Percentiles rank a stretch among this genome's conserved stretches.
These are phyloP conservation scores for Candida verbasci DNA, from an alignment of 805 yeast genomes.

Conservation along the genomic window DNA sequence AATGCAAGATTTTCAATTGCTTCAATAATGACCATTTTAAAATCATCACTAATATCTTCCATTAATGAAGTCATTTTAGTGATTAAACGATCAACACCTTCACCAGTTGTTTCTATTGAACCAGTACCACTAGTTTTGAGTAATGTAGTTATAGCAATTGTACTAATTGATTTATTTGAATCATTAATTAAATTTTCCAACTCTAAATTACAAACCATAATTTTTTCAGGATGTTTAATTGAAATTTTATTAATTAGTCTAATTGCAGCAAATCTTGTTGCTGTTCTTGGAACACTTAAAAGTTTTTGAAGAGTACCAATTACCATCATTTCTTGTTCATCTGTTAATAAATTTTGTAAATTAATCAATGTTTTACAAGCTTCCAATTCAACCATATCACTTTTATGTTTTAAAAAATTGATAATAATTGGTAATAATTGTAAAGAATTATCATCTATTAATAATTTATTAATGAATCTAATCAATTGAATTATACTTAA, in stretches of 20 bases:
- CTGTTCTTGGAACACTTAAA: conserved; percentile 81
- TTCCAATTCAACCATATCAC: conserved; percentile 88
- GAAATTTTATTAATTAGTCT: conserved; percentile 85
- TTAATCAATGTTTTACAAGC: conserved; percentile 73
- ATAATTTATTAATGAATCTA: conserved; percentile 70
- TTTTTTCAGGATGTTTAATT: conserved; percentile 71
- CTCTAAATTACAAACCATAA: conserved; percentile 76
- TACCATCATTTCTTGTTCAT: conserved; percentile 66
- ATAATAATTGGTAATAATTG: conserved; percentile 61
- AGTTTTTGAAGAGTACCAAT: conserved; percentile 70
- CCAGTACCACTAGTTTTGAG: conserved; percentile 89
- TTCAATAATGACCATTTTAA: conserved; percentile 89
- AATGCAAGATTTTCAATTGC: conserved; percentile 89
- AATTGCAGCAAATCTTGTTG: conserved; percentile 90
- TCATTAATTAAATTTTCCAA: conserved; percentile 85
- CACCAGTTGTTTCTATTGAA: conserved; percentile 39
- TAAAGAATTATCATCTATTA: conserved; percentile 67
- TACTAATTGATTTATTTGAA: conserved; percentile 85
- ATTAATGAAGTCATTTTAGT: conserved; percentile 81
- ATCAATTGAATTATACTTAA: conserved; percentile 83
- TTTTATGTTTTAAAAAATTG: conserved; percentile 71
- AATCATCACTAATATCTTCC: conserved; percentile 94
- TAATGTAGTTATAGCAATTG: conserved; percentile 94
- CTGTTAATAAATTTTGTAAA: conserved; percentile 49
- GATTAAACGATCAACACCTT: conserved; percentile 80